Evolutionary conservation across 2,329 filamentous ascomycete genomes (phyloP).

Genomic region (Pestalotiopsis sp.): DNA sequence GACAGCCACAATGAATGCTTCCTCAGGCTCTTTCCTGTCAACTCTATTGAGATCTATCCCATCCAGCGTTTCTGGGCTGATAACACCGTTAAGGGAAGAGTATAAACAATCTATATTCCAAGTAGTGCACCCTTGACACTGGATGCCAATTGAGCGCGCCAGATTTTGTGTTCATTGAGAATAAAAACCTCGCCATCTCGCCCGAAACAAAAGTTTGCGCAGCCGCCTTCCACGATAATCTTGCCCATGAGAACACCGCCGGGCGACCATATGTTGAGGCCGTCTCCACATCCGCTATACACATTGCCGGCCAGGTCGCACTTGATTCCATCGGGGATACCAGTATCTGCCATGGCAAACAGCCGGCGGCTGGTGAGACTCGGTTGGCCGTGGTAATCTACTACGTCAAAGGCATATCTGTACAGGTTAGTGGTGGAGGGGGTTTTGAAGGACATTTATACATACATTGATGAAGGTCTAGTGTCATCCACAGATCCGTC

Average conservation of each 20-base stretch:
- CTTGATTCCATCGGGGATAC: constrained; percentile 51
- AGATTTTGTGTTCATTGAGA: constrained; percentile 48
- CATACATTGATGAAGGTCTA: constrained; percentile 30
- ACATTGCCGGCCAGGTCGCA: constrained; percentile 50
- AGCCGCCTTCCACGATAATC: constrained; percentile 41
- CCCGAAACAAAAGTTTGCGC: constrained; percentile 52
- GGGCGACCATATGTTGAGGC: constrained; percentile 50
- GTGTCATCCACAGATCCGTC: constrained; percentile 32
- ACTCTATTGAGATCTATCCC: too few species aligned
- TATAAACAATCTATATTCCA: not conserved
- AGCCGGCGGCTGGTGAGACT: constrained; percentile 50
- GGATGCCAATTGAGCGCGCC: constrained; percentile 35
- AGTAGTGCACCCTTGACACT: not conserved
- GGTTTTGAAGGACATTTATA: constrained; percentile 10
- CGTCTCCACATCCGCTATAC: constrained; percentile 51
- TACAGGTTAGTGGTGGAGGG: not conserved
- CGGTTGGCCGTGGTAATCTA: constrained; percentile 28
- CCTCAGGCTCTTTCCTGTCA: too few species aligned
- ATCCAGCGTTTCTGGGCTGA: too few species aligned
- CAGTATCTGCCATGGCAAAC: constrained; percentile 51
- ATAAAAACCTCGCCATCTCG: constrained; percentile 45
- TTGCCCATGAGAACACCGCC: constrained; percentile 48
- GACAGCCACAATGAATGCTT: not conserved
- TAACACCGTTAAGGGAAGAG: too few species aligned
- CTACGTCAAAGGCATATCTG: constrained; percentile 39